These are phyloP conservation scores for Pichia kudriavzevii DNA, from an alignment of 1,139 yeast species.

Conservation along the genomic window DNA sequence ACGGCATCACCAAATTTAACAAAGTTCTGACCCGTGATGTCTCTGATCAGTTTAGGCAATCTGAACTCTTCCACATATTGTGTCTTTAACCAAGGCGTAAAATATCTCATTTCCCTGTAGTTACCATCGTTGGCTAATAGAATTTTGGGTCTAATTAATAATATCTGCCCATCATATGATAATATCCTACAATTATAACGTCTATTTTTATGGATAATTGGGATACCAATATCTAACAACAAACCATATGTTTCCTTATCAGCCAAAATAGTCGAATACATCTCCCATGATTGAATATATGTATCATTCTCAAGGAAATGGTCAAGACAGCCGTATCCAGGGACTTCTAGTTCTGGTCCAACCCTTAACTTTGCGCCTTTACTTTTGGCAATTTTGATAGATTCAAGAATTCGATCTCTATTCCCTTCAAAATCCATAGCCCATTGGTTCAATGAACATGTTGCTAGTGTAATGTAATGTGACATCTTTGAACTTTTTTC, in stretches of 20 bases:
- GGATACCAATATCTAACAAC: constrained; percentile 88
- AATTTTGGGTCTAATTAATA: constrained; percentile 84
- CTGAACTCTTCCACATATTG: constrained; percentile 63
- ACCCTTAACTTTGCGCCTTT: constrained; percentile 78
- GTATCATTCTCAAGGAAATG: constrained; percentile 89
- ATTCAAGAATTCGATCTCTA: constrained; percentile 77
- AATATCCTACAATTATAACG: constrained; percentile 87
- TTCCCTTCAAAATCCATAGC: constrained; percentile 97
- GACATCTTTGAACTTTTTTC: constrained; percentile 34
- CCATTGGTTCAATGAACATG: constrained; percentile 91
- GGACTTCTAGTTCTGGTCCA: constrained; percentile 92
- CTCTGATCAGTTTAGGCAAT: constrained; percentile 62
- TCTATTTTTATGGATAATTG: constrained; percentile 77
- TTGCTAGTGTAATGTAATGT: constrained; percentile 50
- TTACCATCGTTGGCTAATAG: constrained; percentile 96
- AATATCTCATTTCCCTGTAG: constrained; percentile 94
- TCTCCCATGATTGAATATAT: constrained; percentile 89
- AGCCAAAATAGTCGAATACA: constrained; percentile 67
- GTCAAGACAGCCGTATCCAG: constrained; percentile 94
- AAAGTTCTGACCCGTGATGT: constrained; percentile 52
- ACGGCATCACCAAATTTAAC: constrained; percentile 90
- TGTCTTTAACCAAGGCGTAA: constrained; percentile 87
- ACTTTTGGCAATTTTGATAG: constrained; percentile 68
- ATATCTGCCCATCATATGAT: constrained; percentile 68
- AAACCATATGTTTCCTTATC: constrained; percentile 66